Base-by-base conservation (phyloP, 257 asterid genomes). In the Thymus quinquecostatus region DNA sequence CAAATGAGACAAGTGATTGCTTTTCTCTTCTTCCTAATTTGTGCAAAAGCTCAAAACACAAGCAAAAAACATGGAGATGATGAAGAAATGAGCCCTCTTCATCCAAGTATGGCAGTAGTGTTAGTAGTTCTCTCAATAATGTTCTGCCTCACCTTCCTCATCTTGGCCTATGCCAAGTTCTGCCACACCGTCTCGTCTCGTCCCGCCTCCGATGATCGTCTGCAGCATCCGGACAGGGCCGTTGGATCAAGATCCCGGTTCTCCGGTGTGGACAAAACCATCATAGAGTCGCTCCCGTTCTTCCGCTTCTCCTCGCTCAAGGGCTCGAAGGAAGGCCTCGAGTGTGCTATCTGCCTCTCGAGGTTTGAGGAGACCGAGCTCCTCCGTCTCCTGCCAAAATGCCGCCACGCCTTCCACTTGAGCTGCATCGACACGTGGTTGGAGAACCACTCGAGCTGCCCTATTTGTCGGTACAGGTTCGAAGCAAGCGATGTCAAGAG, bases 381-480 rank as follows among this genome's bases (percentile, higher is more conserved):
- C 43, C 87, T 87, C 12, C 85, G 92, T 4, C n/a, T 84, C 75
- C 71, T 84, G 72, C 88, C 92, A 1, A 74, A 62, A 36, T 87
- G 88, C 54, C 74, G 76, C 2, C 92, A 85, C 3, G 92, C 88
- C 0, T 82, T 87, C 64, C 92, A 82, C 76, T 70, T 83, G 48
- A 73, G 32, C 28, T 87, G 92, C 64, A 82, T 86, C 21, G 87
- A 82, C 27, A 63, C 6, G 8, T 87, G 89, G 88, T 86, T 84
- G 0, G 86, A 82, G 75, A 83, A 62, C n/a, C 89, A 84, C 64
- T 81, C 88, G 0, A 87, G 83, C 72, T 87, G 88, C 41, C 92
- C 89, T 4, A 65, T 86, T 13, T 86, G 92, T 53, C 41, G 88
- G 69, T 7, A 75, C 71, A 77, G 49, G 38, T 60, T 84, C 33